Conservation (phyloP, 2,329 filamentous ascomycete genomes). For the Botrytis byssoidea region DNA sequence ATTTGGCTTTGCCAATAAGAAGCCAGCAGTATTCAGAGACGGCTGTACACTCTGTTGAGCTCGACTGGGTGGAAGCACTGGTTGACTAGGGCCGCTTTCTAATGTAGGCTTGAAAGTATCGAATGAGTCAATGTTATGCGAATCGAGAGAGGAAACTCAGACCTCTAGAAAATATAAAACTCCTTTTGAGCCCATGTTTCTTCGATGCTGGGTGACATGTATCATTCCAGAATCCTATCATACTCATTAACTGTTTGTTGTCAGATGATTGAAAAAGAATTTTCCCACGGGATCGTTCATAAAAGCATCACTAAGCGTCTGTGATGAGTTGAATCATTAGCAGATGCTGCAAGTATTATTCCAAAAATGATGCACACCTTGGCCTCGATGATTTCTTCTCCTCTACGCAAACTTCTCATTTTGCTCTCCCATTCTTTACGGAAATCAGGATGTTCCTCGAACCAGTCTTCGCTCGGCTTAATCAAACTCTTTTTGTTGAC, state of each 20-base stretch:
- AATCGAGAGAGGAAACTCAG: not conserved
- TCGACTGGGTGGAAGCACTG: not conserved
- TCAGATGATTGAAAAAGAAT: not conserved
- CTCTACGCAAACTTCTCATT: not conserved
- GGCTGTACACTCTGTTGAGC: not conserved
- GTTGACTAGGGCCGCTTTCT: not conserved
- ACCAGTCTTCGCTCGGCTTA: not conserved
- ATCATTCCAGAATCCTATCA: not conserved
- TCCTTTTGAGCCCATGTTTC: fast-evolving
- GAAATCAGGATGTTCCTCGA: fast-evolving
- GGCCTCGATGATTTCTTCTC: not conserved
- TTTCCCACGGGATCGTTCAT: not conserved
- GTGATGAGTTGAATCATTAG: not conserved
- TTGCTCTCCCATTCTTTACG: not conserved
- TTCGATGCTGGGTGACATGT: not conserved
- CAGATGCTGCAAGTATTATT: not conserved
- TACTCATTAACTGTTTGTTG: not conserved
- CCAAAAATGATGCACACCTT: not conserved
- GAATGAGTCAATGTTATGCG: not conserved
- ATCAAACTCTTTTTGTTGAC: not conserved
- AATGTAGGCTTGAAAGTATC: not conserved
- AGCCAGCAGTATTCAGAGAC: not conserved
- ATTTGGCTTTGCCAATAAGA: not conserved
- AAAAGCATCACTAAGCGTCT: not conserved
- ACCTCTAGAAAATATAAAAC: not conserved